A percentile compares a stretch with the other conserved stretches of the same genome.
Evolutionary conservation across 2,329 filamentous ascomycete genomes (phyloP).

Genomic region (Chaetomium strumarium): DNA sequence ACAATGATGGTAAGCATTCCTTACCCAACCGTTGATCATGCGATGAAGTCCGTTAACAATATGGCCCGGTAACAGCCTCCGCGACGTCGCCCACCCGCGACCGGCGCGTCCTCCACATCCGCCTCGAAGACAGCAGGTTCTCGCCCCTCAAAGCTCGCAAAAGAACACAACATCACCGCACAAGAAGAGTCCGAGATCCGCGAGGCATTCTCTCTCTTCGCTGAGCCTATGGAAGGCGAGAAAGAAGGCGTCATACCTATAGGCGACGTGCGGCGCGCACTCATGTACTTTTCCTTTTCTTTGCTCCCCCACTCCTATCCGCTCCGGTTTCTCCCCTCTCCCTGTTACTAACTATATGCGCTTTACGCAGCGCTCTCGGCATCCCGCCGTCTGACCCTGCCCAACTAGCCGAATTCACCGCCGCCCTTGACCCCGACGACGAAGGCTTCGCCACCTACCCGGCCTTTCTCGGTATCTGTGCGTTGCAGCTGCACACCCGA

Average conservation of each 20-base stretch:
- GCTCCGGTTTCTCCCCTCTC: slow-evolving; percentile 1
- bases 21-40: too few species aligned
- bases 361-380: slow-evolving; percentile 63
- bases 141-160: slow-evolving; percentile 81
- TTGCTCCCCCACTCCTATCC: background rate
- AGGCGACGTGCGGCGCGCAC: slow-evolving; percentile 62
- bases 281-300: slow-evolving; percentile 67
- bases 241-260: slow-evolving; percentile 65
- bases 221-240: slow-evolving; percentile 63
- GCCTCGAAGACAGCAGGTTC: slow-evolving; percentile 28
- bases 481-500: slow-evolving; percentile 67
- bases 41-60: too few species aligned
- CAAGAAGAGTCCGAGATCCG: slow-evolving; percentile 85
- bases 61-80: slow-evolving; percentile 37
- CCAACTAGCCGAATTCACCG: slow-evolving; percentile 71
- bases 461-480: slow-evolving; percentile 81
- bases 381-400: slow-evolving; percentile 56
- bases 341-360: background rate
- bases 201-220: slow-evolving; percentile 82
- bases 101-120: slow-evolving; percentile 22
- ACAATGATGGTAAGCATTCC: background rate
- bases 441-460: slow-evolving; percentile 74
- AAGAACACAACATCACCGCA: slow-evolving; percentile 79
- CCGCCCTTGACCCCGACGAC: slow-evolving; percentile 74
- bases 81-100: slow-evolving; percentile 43